Evolutionary conservation across 2,329 filamentous ascomycete genomes (phyloP).

Genomic region (Corinectria fuckeliana): DNA sequence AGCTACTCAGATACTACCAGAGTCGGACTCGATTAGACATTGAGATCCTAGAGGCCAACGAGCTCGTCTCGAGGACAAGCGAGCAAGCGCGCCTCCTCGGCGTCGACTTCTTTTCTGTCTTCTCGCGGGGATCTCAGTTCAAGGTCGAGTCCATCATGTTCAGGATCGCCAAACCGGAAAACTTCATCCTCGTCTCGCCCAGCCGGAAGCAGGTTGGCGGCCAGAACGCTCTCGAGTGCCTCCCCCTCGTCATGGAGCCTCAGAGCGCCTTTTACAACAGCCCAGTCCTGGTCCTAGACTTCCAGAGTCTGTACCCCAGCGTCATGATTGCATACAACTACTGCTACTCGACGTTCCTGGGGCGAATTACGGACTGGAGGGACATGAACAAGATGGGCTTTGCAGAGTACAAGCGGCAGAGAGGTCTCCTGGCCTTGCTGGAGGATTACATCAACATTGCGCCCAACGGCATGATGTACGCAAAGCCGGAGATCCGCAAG

Average conservation of each 20-base stretch:
- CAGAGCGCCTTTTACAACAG: conserved; percentile 93
- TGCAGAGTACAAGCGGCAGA: conserved; percentile 80
- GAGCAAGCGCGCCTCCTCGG: conserved; percentile 93
- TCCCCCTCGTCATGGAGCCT: conserved; percentile 97
- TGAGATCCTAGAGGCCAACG: conserved; percentile 90
- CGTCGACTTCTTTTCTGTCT: conserved; percentile 96
- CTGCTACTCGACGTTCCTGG: conserved; percentile 96
- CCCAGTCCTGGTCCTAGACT: conserved; percentile 89
- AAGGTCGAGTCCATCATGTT: conserved; percentile 99
- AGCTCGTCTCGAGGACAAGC: conserved; percentile 85
- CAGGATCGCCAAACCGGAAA: conserved; percentile 95
- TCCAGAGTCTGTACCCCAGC: conserved; percentile 94
- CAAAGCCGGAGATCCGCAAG: conserved; percentile 82
- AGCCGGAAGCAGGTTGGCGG: conserved; percentile 89
- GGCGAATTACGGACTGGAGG: conserved; percentile 85
- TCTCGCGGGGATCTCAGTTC: conserved; percentile 93
- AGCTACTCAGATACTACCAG: conserved; percentile 79
- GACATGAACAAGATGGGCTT: conserved; percentile 95
- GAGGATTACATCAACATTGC: conserved; percentile 89
- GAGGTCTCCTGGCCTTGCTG: conserved; percentile 76
- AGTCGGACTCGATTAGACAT: conserved; percentile 80
- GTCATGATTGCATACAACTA: conserved; percentile 99
- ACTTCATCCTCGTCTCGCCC: conserved; percentile 88
- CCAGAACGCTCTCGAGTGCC: conserved; percentile 92
- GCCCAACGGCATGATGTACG: conserved; percentile 97